Evolutionary conservation across 495 filamentous ascomycete genomes (phyloP).

Genomic region (Penicillium paradoxum): DNA sequence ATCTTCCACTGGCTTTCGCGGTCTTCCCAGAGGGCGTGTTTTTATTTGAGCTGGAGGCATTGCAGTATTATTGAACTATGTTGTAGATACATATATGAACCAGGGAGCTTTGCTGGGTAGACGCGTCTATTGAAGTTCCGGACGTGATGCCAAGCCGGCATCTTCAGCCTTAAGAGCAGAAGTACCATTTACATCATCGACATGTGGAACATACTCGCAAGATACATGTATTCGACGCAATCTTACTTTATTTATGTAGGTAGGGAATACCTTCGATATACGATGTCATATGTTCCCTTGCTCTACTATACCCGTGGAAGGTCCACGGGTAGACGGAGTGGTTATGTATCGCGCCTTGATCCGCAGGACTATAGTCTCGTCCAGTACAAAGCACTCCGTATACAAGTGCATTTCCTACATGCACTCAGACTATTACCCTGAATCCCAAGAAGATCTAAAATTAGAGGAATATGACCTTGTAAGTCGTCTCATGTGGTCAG

Average conservation of each 20-base stretch:
- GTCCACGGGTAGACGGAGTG: no score
- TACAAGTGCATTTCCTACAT: no score
- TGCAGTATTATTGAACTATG: neutral
- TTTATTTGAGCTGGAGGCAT: neutral
- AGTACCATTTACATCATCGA: neutral
- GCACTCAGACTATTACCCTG: no score
- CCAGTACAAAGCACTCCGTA: no score
- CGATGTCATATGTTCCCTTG: no score
- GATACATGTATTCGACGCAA: no score
- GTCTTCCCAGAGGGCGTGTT: neutral
- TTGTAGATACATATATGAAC: neutral
- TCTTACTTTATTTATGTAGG: no score
- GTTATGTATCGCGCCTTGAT: no score
- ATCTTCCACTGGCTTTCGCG: neutral
- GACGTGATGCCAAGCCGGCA: neutral
- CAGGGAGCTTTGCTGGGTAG: neutral
- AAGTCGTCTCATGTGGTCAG: neutral
- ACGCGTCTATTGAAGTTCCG: neutral
- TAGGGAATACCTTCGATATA: no score
- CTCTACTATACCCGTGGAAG: no score
- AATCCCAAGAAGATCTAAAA: neutral
- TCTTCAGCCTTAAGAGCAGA: neutral
- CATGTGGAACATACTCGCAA: no score
- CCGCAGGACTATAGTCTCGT: no score
- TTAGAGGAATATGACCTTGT: neutral